These are phyloP conservation scores for Phytophthora meadii DNA, from an alignment of 352 stramenopile genomes.

Conservation along the genomic window DNA sequence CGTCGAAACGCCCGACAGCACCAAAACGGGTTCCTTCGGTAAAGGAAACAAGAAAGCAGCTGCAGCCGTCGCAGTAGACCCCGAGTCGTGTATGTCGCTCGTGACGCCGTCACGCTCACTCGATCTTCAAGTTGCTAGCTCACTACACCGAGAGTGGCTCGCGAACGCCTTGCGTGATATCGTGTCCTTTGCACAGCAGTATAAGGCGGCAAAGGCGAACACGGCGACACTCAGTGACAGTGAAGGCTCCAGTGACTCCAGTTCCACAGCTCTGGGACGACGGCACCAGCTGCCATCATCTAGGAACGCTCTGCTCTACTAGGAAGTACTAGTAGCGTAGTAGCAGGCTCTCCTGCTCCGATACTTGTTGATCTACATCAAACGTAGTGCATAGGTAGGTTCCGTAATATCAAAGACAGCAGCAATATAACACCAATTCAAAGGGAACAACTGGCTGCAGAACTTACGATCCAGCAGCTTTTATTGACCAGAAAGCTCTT, in stretches of 20 bases:
- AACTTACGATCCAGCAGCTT: slow-evolving; percentile 3
- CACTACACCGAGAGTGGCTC: slow-evolving; percentile 80
- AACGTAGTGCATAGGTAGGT: not conserved
- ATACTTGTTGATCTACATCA: slow-evolving; percentile 7
- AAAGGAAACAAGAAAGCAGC: slow-evolving; percentile 59
- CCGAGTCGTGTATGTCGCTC: slow-evolving; percentile 60
- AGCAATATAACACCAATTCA: slow-evolving; percentile 6
- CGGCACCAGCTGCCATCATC: slow-evolving; percentile 16
- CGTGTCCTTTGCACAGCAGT: slow-evolving; percentile 71
- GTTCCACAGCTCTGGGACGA: not conserved
- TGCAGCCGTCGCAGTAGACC: slow-evolving; percentile 50
- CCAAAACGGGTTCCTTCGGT: slow-evolving; percentile 20
- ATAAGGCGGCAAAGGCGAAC: slow-evolving; percentile 49
- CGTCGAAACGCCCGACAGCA: slow-evolving; percentile 34
- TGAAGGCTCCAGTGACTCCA: slow-evolving; percentile 16
- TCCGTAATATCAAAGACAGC: slow-evolving; percentile 5
- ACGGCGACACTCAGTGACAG: slow-evolving; percentile 11
- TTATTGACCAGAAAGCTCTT: slow-evolving; percentile 18
- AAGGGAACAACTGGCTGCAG: slow-evolving; percentile 2
- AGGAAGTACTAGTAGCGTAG: not conserved
- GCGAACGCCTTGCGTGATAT: slow-evolving; percentile 70
- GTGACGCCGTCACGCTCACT: slow-evolving; percentile 58
- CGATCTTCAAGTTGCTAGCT: slow-evolving; percentile 69
- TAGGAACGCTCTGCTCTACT: slow-evolving; percentile 27
- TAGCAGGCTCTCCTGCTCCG: slow-evolving; percentile 2